Conservation (phyloP, 2,329 filamentous ascomycete species). For the Trichoderma breve region DNA sequence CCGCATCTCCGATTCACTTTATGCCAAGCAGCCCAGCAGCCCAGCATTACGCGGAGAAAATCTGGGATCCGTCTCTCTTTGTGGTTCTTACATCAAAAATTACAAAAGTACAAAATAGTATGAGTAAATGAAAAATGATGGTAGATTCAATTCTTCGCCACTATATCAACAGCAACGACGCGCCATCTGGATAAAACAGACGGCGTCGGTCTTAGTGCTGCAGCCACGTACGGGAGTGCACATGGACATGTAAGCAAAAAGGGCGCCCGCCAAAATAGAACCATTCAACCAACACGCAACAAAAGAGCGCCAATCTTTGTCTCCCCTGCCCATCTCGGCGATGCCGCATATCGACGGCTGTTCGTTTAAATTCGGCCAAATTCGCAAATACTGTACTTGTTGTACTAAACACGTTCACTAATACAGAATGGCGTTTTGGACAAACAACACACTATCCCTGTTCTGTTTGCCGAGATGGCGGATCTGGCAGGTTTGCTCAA, state of each 20-base stretch:
- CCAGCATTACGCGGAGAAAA: not conserved
- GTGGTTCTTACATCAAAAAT: not conserved
- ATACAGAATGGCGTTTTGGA: not conserved
- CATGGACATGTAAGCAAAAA: not conserved
- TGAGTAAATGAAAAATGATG: not conserved
- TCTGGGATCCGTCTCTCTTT: not conserved
- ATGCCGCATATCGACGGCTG: slow-evolving; percentile 5
- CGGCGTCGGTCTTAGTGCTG: not conserved
- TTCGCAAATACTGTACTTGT: not conserved
- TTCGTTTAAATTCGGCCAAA: not conserved
- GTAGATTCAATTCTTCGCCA: not conserved
- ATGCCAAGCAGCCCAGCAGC: not conserved
- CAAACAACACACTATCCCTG: not conserved
- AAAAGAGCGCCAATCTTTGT: not conserved
- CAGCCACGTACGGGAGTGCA: not conserved
- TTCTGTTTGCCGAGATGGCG: not conserved
- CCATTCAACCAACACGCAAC: not conserved
- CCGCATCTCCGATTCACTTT: not conserved
- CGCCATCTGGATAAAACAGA: not conserved
- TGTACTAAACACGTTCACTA: not conserved
- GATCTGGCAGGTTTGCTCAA: not conserved
- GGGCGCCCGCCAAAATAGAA: not conserved
- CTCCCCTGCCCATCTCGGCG: not conserved
- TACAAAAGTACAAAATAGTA: not conserved
- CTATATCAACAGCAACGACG: not conserved